phyloP scores from a whole-genome alignment of 2,329 filamentous ascomycete species.

The Ophiostoma tasmaniense region DNA sequence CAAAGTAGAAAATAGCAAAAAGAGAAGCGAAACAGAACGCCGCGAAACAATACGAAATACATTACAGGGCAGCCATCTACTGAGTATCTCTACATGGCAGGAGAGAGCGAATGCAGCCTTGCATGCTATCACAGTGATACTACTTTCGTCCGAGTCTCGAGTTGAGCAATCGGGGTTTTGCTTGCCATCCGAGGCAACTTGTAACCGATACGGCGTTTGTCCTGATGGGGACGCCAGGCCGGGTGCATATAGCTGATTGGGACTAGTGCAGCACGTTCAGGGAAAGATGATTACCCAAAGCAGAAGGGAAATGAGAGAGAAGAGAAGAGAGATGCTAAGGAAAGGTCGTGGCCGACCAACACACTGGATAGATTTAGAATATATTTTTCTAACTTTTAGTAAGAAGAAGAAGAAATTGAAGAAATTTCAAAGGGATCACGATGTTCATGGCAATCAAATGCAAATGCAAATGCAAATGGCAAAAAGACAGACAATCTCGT shows the following conservation, averaged over 20 bases:
- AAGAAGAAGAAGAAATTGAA: background rate
- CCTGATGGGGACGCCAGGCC: background rate
- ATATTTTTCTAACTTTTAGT: background rate
- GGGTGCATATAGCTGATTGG: background rate
- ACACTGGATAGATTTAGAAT: background rate
- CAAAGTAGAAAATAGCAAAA: background rate
- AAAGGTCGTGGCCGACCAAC: background rate
- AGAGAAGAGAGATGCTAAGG: background rate
- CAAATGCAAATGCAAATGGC: background rate
- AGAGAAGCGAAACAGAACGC: background rate
- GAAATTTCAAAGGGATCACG: background rate
- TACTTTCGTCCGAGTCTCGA: background rate
- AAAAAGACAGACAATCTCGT: background rate
- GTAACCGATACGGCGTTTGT: background rate
- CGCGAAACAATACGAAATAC: background rate
- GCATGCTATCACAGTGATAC: background rate
- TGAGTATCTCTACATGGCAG: background rate
- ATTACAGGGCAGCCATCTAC: too few species aligned
- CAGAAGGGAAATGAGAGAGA: background rate
- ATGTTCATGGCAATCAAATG: background rate
- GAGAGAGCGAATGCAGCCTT: background rate
- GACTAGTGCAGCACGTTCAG: constrained; percentile 2
- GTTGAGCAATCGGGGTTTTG: background rate
- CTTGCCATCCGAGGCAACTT: background rate
- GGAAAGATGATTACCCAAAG: background rate